Base-by-base conservation (phyloP, 192 early-diverging fungal species). In the Funneliformis mosseae region DNA sequence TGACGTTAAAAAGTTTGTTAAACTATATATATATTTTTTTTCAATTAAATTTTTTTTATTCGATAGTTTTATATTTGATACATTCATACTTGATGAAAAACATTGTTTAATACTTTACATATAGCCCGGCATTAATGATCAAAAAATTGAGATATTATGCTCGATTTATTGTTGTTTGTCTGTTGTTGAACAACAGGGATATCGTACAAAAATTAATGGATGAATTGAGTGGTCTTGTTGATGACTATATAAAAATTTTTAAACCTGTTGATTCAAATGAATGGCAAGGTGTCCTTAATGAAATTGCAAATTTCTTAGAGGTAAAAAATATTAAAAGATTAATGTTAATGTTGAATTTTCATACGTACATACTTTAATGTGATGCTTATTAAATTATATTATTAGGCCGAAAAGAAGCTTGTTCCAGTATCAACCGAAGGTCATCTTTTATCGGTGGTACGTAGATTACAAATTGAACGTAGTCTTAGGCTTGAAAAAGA, bases 81-180 rank as follows among this genome's bases (percentile, higher is more conserved):
- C 33, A 33, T 33, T 33, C 33, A 33, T 69, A 48, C 12, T 43
- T 12, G 16, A 71, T 84, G 3, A 61, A 59, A 66, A 33, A 38
- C 1, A 8, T 42, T 25, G 72, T 55, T 38, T 81, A 45, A 61
- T 33, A 6, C 23, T 80, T 55, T 12, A 76, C 70, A 16, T 59
- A 39, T 84, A 97, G 94, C 77, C 91, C 96, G 8, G 92, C 95
- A 14, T 83, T 99, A 11, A 93, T 97, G 91, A 96, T 98, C 83
- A 99, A 99, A 82, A 98, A 97, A 76, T 90, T 99, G 76, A 92
- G 98, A 16, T 99, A 97, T 84, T 98, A 96, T 84, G 98, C 98
- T 3, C 92, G 98, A 42, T 99, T 97, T 85, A 99, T 97, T 45
- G 95, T 99, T 42, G 97, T 98, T 3, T 95, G 95, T 82, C 79